These are phyloP conservation scores for Candida easanensis DNA, from an alignment of 805 yeast species.

Conservation along the genomic window DNA sequence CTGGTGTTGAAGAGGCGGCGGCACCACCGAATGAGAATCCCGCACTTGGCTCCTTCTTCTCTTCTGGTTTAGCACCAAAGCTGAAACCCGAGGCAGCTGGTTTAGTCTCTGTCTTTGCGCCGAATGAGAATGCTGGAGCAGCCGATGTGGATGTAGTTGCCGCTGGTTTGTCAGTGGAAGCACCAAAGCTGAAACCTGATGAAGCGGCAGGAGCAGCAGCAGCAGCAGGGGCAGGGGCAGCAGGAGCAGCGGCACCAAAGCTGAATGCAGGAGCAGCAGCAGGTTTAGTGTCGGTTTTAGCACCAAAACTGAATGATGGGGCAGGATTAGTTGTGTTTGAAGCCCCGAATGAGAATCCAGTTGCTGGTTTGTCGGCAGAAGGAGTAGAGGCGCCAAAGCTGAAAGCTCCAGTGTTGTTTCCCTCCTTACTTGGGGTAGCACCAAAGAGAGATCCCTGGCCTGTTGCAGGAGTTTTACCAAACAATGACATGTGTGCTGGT, in stretches of 20 bases:
- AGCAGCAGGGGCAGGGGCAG: slow-evolving; percentile 9
- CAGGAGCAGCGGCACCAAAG: slow-evolving; percentile 1
- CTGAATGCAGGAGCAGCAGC: slow-evolving; percentile 3
- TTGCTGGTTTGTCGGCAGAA: slow-evolving; percentile 6
- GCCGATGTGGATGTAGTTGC: too few species aligned
- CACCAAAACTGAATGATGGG: slow-evolving; percentile 14
- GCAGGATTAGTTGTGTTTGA: background rate
- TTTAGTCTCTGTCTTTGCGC: background rate
- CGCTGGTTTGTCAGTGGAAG: slow-evolving; percentile 1
- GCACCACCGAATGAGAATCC: slow-evolving; percentile 12
- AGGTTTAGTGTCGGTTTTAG: too few species aligned
- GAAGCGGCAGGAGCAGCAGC: slow-evolving; percentile 11
- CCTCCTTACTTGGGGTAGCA: slow-evolving; percentile 24
- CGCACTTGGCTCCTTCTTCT: slow-evolving; percentile 1
- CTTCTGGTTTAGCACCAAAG: slow-evolving; percentile 9
- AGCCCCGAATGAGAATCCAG: slow-evolving; percentile 23
- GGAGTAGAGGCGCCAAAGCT: slow-evolving; percentile 2
- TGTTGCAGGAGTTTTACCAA: slow-evolving; percentile 20
- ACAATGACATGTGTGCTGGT: slow-evolving; percentile 7
- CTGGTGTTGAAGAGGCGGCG: background rate
- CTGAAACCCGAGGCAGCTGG: slow-evolving; percentile 8
- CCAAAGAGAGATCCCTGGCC: slow-evolving; percentile 28
- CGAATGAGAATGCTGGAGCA: background rate
- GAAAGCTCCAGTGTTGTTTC: slow-evolving; percentile 8
- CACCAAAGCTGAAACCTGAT: slow-evolving; percentile 18